A percentile compares a stretch with the other conserved stretches of the same genome.
Conservation (phyloP, 169 alveolate genomes). For the Eimeria maxima region DNA sequence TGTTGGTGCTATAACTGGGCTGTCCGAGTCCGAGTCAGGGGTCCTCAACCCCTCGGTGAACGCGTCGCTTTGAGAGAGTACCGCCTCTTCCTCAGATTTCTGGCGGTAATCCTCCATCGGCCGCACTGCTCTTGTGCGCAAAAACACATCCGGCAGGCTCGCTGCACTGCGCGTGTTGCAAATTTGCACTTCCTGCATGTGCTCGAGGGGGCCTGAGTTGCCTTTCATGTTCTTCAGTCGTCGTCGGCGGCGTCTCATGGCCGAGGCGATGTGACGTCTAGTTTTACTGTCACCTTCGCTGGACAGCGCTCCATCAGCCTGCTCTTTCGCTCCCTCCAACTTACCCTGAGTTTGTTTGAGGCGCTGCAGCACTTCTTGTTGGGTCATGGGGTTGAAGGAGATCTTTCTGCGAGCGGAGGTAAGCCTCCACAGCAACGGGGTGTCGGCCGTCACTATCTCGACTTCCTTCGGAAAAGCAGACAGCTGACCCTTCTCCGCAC, state of each 20-base stretch:
- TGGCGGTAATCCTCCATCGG: constrained; percentile 49
- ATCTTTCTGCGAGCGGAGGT: constrained; percentile 79
- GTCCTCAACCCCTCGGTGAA: constrained; percentile 55
- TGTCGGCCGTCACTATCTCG: constrained; percentile 69
- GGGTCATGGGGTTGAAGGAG: constrained; percentile 73
- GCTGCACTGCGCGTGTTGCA: constrained; percentile 37
- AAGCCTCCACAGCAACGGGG: constrained; percentile 75
- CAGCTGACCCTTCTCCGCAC: constrained; percentile 44
- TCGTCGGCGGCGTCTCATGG: constrained; percentile 63
- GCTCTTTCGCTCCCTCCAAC: constrained; percentile 54
- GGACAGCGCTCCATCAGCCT: background rate
- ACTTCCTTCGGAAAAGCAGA: constrained; percentile 71
- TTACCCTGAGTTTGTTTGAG: constrained; percentile 77
- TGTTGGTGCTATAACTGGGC: constrained; percentile 34
- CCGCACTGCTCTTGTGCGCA: constrained; percentile 23
- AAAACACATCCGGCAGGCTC: constrained; percentile 68
- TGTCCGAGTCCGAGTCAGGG: constrained; percentile 56
- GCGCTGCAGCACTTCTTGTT: constrained; percentile 79
- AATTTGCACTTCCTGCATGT: background rate
- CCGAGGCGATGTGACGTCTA: constrained; percentile 56
- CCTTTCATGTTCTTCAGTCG: constrained; percentile 7
- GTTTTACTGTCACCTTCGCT: background rate
- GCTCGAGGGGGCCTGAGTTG: constrained; percentile 72
- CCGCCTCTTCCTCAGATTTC: constrained; percentile 55
- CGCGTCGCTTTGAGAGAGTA: constrained; percentile 47